Evolutionary conservation across 805 yeast genomes (phyloP).

Genomic region (Saccharomycopsis sp.): DNA sequence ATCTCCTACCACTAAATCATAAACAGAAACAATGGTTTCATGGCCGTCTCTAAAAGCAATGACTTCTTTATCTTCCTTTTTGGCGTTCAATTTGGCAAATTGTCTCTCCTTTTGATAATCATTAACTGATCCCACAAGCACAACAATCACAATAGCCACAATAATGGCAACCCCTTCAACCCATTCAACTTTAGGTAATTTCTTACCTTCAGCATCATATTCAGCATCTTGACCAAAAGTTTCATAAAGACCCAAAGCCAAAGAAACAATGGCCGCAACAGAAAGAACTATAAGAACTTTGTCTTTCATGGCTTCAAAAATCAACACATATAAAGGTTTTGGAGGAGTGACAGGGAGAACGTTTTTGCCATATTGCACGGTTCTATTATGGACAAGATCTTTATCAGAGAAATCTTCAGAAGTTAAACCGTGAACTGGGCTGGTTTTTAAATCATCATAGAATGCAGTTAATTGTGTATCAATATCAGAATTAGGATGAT

Average conservation of each 20-base stretch:
- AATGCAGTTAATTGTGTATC: conserved; percentile 15
- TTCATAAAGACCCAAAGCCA: conserved; percentile 86
- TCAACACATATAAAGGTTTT: conserved; percentile 55
- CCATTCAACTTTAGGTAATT: conserved; percentile 86
- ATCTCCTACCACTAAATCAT: conserved; percentile 81
- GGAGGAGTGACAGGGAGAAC: conserved; percentile 59
- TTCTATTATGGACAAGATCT: conserved; percentile 25
- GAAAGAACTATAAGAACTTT: conserved; percentile 77
- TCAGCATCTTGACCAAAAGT: conserved; percentile 76
- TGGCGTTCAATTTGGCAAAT: conserved; percentile 76
- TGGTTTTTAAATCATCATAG: conserved; percentile 27
- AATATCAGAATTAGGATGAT: neutral
- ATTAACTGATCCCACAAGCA: conserved; percentile 87
- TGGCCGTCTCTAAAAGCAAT: conserved; percentile 63
- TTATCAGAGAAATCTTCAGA: conserved; percentile 24
- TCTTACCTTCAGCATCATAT: conserved; percentile 67
- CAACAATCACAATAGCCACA: conserved; percentile 84
- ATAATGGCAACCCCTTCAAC: conserved; percentile 98
- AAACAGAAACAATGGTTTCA: conserved; percentile 58
- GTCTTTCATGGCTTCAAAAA: conserved; percentile 82
- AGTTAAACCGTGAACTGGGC: conserved; percentile 32
- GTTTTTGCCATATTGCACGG: conserved; percentile 54
- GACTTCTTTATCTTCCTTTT: conserved; percentile 78
- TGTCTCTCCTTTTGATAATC: conserved; percentile 96
- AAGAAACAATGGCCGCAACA: conserved; percentile 80